Evolutionary conservation across 768 basidiomycete genomes (phyloP), one percentile per base, ranked within the genome.

Genomic region (Hygrophoropsis aurantiaca): DNA sequence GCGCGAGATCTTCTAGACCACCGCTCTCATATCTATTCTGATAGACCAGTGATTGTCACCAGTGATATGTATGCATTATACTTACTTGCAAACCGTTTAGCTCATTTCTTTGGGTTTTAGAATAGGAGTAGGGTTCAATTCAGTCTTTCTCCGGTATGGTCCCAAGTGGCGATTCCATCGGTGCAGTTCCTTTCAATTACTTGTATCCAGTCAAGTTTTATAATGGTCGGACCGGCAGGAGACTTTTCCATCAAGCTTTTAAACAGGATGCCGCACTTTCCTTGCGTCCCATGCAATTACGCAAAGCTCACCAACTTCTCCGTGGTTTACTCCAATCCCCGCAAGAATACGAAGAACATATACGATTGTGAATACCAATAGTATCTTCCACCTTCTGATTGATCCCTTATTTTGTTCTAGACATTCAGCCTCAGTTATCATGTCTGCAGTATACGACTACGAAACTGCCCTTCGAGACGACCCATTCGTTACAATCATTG

Each of bases 1-100:
- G 52, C 52, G n/a, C 40, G 44, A 16, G 49, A 51, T 5, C 44
- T 53, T 13, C 43, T 53, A n/a, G 49, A 51, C 5, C 42, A 46
- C 8, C 49, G 49, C 25, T 53, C 52, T 20, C 25, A 32, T 0
- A 53, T 45, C 8, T 50, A 50, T 40, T 53, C 52, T 5, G 52
- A 53, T 39, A 15, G 52, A 36, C 30, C 44, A 26, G 33, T 19
- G 4, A 26, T 44, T 15, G 24, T 35, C 5, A 53, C 42, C 18
- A 50, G 23, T n/a, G 32, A 44, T 20, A 10, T 44, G 52, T 53
- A 25, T n/a, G 50, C 8, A 21, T 6, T 26, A 23, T 36, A 15
- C 2, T 15, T 34, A 13, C 19, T 25, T n/a, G n/a, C n/a, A n/a
- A n/a, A n/a, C n/a, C n/a, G n/a, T n/a, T n/a, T n/a, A n/a, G n/a